phyloP scores from a whole-genome alignment of 306 rosid species.

The Begonia masoniana region DNA sequence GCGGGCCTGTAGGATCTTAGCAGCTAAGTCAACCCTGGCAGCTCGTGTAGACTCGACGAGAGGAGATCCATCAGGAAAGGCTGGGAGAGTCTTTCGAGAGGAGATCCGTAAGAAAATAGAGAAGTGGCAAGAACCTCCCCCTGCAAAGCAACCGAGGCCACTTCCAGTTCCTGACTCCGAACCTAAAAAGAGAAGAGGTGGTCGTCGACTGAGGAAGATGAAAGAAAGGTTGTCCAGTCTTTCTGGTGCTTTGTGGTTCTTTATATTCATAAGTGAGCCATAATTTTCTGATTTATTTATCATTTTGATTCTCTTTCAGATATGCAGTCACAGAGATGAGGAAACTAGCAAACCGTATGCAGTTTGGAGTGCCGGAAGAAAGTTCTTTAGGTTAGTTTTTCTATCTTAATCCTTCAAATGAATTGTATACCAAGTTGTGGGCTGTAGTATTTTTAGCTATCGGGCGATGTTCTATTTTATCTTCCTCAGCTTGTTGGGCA shows the following conservation, averaged over 20 bases:
- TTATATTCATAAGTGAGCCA: background rate
- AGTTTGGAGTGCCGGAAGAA: conserved; percentile 91
- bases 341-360: conserved; percentile 92
- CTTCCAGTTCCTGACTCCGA: conserved; percentile 98
- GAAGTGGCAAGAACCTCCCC: conserved; percentile 99
- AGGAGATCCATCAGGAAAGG: conserved; percentile 80
- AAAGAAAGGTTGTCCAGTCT: conserved; percentile 50
- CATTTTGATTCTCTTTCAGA: conserved; percentile 27
- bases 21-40: conserved; percentile 84
- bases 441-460: too few relatives aligned
- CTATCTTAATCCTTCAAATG: too few relatives aligned
- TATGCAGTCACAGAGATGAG: conserved; percentile 88
- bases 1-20: conserved; percentile 84
- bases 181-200: conserved; percentile 94
- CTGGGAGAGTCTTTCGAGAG: conserved; percentile 53
- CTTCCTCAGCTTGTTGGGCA: too few relatives aligned
- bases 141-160: conserved; percentile 91
- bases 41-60: conserved; percentile 85
- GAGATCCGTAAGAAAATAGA: conserved; percentile 84
- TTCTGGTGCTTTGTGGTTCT: background rate
- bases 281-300: conserved; percentile 1
- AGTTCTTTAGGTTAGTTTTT: conserved; percentile 67
- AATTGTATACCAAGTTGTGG: too few relatives aligned
- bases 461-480: too few relatives aligned
- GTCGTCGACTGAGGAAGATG: conserved; percentile 81